Base-by-base conservation (phyloP, 1,284 basidiomycete species). In the Porogramme epimiltina region DNA sequence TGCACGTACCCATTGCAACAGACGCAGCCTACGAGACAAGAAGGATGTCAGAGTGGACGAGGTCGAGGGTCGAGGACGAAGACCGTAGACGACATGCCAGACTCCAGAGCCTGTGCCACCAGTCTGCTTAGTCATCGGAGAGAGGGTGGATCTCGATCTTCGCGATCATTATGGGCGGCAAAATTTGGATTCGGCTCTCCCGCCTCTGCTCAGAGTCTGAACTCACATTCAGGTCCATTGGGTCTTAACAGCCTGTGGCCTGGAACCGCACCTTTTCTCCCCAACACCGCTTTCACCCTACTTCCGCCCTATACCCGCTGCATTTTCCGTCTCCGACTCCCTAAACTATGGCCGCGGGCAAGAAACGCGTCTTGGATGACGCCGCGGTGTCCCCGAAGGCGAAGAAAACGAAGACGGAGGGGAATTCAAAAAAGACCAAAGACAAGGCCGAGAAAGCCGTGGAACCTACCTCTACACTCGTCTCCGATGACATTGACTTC, bases 401-500 rank as follows among this genome's bases (percentile, higher is more conserved):
- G 3, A 89, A 89, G 70, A 88, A 84, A 66, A 66, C 70, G 49
- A 81, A 77, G 62, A 55, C 73, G 16, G 66, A 66, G 24, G 65
- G 66, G 41, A 54, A 60, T 48, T 38, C 64, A 51, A 64, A 70
- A 58, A 63, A 66, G 46, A 51, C 57, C 18, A 65, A 66, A 54
- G 45, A 54, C 4, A 56, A 56, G 36, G 40, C 56, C 23, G 58
- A 58, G 15, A 62, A 67, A 28, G 47, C 64, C 4, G 47, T 58
- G 0, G 61, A 68, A 42, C 60, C 64, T 11, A 52, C 62, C 11
- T 77, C 79, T 20, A 71, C 70, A 45, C 68, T 87, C 38, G 70
- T 81, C 34, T 61, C 77, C 38, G 89, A 93, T 41, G 93, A 96
- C 66, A 83, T 94, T 54, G 94, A 98, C 72, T 99, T 98, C 70